A percentile compares a stretch with the other conserved stretches of the same genome.
These are phyloP conservation scores for Aspergillus ochraceus DNA, from an alignment of 2,329 filamentous ascomycete species.

Conservation along the genomic window DNA sequence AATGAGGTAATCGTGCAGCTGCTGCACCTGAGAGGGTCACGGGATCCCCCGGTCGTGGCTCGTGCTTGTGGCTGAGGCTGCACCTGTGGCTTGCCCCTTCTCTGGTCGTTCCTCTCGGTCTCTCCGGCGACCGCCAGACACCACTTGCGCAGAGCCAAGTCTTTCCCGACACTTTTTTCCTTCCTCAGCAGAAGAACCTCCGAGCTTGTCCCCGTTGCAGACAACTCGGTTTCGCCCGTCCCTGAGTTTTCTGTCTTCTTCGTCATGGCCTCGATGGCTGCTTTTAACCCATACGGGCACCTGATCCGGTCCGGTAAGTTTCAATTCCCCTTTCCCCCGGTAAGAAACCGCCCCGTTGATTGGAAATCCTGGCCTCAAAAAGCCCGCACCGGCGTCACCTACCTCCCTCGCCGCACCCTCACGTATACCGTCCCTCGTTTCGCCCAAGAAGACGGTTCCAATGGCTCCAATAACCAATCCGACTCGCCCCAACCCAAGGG, in stretches of 20 bases:
- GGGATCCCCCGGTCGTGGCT: not conserved
- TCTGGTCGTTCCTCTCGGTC: not conserved
- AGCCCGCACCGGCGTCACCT: slow-evolving; percentile 34
- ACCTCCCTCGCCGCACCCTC: slow-evolving; percentile 38
- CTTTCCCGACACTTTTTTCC: slow-evolving; percentile 32
- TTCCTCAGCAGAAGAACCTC: slow-evolving; percentile 7
- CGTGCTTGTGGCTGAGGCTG: not conserved
- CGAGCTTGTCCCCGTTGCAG: not conserved
- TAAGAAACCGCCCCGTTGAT: slow-evolving; percentile 3
- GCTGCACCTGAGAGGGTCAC: no score
- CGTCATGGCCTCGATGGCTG: slow-evolving; percentile 41
- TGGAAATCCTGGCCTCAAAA: slow-evolving; percentile 9
- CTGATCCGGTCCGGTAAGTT: slow-evolving; percentile 40
- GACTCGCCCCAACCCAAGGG: slow-evolving; percentile 17
- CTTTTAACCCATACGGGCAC: slow-evolving; percentile 38
- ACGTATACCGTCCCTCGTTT: slow-evolving; percentile 31
- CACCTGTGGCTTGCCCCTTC: not conserved
- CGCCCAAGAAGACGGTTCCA: slow-evolving; percentile 28
- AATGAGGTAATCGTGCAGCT: slow-evolving; percentile 6
- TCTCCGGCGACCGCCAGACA: slow-evolving; percentile 18
- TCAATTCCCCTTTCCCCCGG: not conserved
- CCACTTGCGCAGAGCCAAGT: slow-evolving; percentile 24
- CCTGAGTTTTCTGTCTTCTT: slow-evolving; percentile 6
- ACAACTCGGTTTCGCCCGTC: not conserved
- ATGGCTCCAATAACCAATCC: slow-evolving; percentile 13